Base-by-base conservation (phyloP, 1,139 yeast genomes). In the Candida dubliniensis region DNA sequence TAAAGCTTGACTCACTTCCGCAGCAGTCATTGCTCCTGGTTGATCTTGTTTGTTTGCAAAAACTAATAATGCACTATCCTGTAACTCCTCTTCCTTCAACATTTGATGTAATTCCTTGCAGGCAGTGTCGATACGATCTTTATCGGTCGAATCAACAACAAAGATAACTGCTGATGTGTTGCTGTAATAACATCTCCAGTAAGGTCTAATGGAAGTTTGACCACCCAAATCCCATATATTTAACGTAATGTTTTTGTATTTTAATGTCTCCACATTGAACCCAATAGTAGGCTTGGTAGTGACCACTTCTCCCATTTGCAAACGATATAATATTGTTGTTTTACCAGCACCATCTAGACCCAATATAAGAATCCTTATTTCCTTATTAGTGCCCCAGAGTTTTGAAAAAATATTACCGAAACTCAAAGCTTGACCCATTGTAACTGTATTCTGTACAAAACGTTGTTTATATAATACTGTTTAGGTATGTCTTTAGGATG, bases 301-400 rank as follows among this genome's bases (percentile, higher is more conserved):
- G 35, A 90, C 90, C 27, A 90, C 96, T 63, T 90, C 97, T 23
- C 97, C 97, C 66, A 90, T 79, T 56, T 93, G 97, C 50, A 93
- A 75, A 55, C 95, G 81, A 69, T 93, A 93, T 49, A 93, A 76
- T 48, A 93, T 91, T 9, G 99, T 93, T 38, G 99, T 93, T 64
- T 93, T 93, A 43, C 99, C 99, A 2, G 99, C 98, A 70, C 98
- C 98, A 66, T 93, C 99, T 49, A 93, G 73, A 4, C 99, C 99
- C 45, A 93, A 74, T 56, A 93, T 93, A 52, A 93, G 78, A 47
- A 93, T 90, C 55, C 99, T 79, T 59, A 91, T 85, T 67, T 93
- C 98, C 66, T 89, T 89, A 58, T 84, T 85, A 43, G 84, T 79
- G 30, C 96, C 95, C 96, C 97, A 93, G 44, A 93, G 74, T 58